Conservation (phyloP, 73 alveolate species). For the Paramecium sexaurelia region DNA sequence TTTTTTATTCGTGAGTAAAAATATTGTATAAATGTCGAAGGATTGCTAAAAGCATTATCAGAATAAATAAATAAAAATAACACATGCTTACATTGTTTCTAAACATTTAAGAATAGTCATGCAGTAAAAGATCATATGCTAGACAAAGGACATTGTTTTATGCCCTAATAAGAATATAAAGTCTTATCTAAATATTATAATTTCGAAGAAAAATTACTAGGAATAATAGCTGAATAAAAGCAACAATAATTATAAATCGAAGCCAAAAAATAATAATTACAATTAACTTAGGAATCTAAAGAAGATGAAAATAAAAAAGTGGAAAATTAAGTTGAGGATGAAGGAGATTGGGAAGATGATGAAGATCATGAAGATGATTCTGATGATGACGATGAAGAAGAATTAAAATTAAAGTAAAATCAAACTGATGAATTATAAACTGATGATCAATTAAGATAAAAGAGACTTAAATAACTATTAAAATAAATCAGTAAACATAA, state of each 20-base stretch:
- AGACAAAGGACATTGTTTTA: conserved; percentile 39
- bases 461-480: conserved; percentile 16
- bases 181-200: conserved; percentile 32
- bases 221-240: conserved; percentile 9
- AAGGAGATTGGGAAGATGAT: conserved; percentile 50
- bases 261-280: background rate
- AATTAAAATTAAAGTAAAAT: background rate
- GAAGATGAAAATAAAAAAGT: background rate
- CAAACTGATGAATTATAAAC: background rate
- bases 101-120: background rate
- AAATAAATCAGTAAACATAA: background rate
- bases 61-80: conserved; percentile 43
- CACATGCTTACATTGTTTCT: conserved; percentile 47
- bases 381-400: background rate
- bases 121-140: conserved; percentile 40
- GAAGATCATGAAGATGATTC: background rate
- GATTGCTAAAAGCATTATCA: conserved; percentile 40
- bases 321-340: background rate
- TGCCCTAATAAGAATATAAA: conserved; percentile 50
- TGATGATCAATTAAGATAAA: background rate
- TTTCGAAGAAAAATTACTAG: conserved; percentile 24
- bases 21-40: background rate
- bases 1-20: conserved; percentile 9
- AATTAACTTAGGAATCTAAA: background rate
- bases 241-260: background rate